Evolutionary conservation across 2,329 filamentous ascomycete genomes (phyloP), one percentile per base, ranked within the genome.

Genomic region (Neobulgaria alba): DNA sequence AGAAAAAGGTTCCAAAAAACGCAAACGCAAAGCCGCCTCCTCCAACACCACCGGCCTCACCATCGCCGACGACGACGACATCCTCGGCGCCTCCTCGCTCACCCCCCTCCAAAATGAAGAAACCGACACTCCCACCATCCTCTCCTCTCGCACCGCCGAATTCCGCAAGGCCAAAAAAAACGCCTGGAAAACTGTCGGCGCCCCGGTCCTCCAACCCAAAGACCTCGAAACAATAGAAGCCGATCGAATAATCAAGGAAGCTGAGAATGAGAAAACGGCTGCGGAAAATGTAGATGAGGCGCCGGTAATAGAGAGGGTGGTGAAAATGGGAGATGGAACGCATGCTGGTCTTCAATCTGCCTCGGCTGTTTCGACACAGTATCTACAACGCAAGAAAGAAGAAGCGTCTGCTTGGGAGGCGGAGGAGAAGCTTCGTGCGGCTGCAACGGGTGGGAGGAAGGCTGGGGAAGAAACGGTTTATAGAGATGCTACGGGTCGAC

Each of bases 401-500:
- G 82, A 88, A 45, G 61, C 63, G n/a, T 65, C 64, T 10, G 66
- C 69, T 17, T 75, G 73, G 54, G 66, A 70, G 45, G 49, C 54
- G 48, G 47, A 63, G 61, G 51, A 53, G 51, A 59, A 53, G 14
- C 50, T 51, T n/a, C n/a, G n/a, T n/a, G 12, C 7, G 23, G 23
- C 23, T 7, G 45, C 47, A 23, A 51, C 43, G 30, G 59, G 63
- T 21, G 59, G 63, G 23, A 66, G 60, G 47, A 61, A 60, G 30
- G 60, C 64, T 42, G 74, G 75, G 21, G 74, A 82, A 54, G 87
- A 95, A 63, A 94, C 90, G 0, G 88, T 95, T 17, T 95, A 96
- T 61, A 84, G 92, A 54, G 92, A 98, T 63, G 92, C 93, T 9
- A 92, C 85, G 3, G 92, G 92, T 10, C 76, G 89, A n/a, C 81